phyloP scores from a whole-genome alignment of 352 stramenopile genomes.

The Phytophthora sp. region DNA sequence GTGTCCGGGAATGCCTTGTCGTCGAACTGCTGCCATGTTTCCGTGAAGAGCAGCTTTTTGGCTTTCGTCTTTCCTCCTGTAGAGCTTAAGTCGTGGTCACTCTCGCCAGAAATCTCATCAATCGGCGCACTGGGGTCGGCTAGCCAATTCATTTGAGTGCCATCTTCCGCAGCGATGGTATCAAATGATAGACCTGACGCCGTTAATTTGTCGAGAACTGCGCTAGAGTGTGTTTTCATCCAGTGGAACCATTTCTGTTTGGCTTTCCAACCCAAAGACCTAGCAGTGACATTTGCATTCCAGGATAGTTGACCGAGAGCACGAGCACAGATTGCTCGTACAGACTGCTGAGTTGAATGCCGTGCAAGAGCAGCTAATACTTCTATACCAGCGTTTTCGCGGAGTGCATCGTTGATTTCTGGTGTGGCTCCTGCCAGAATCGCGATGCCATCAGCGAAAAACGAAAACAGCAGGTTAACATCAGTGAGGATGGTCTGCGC shows the following conservation, averaged over 20 bases:
- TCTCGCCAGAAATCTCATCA: slow-evolving; percentile 41
- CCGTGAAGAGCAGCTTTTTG: slow-evolving; percentile 63
- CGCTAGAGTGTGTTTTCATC: slow-evolving; percentile 43
- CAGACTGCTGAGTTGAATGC: slow-evolving; percentile 37
- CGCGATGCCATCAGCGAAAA: slow-evolving; percentile 69
- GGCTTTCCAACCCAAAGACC: slow-evolving; percentile 67
- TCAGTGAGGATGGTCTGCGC: slow-evolving; percentile 72
- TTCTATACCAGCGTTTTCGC: slow-evolving; percentile 68
- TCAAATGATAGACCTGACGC: slow-evolving; percentile 50
- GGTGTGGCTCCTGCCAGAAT: slow-evolving; percentile 56
- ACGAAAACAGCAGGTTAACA: slow-evolving; percentile 66
- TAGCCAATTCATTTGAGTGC: slow-evolving; percentile 58
- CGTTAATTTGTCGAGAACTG: slow-evolving; percentile 38
- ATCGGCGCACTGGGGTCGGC: slow-evolving; percentile 47
- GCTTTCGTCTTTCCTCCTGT: slow-evolving; percentile 25
- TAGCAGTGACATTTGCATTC: slow-evolving; percentile 68
- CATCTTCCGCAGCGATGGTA: slow-evolving; percentile 44
- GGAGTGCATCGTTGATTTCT: slow-evolving; percentile 56
- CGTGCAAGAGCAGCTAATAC: slow-evolving; percentile 53
- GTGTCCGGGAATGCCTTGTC: slow-evolving; percentile 41
- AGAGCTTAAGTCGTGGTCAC: slow-evolving; percentile 34
- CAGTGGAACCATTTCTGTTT: slow-evolving; percentile 72
- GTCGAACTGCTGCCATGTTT: slow-evolving; percentile 63
- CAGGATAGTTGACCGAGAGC: slow-evolving; percentile 67
- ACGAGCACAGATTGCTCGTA: slow-evolving; percentile 55